Conservation (phyloP, 306 rosid genomes). For the Clitoria ternatea region DNA sequence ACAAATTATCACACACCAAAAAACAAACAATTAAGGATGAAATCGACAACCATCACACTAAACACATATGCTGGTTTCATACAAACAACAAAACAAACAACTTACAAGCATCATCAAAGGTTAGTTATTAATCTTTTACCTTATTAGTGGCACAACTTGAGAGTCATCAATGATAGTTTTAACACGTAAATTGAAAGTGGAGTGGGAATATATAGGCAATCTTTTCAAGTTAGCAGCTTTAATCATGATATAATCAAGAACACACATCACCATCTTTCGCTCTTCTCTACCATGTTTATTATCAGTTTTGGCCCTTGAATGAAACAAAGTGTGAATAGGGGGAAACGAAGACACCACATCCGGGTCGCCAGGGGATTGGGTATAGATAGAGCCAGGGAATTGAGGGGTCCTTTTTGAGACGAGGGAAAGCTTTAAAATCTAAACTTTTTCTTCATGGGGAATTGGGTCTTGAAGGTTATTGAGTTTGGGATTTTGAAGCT, state of each 20-base stretch:
- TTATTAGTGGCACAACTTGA: slow-evolving; percentile 69
- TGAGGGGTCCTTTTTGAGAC: slow-evolving; percentile 79
- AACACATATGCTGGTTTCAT: not conserved
- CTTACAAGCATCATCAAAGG: slow-evolving; percentile 10
- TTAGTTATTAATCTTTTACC: no score
- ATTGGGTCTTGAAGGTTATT: slow-evolving; percentile 29
- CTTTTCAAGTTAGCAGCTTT: slow-evolving; percentile 79
- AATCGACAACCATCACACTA: not conserved
- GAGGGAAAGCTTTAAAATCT: slow-evolving; percentile 73
- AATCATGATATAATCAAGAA: slow-evolving; percentile 78
- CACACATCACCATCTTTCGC: slow-evolving; percentile 58
- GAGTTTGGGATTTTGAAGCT: not conserved
- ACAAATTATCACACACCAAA: not conserved
- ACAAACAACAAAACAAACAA: slow-evolving; percentile 30
- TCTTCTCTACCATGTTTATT: not conserved
- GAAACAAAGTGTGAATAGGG: slow-evolving; percentile 45
- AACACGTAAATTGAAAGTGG: slow-evolving; percentile 77
- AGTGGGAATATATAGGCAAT: slow-evolving; percentile 51
- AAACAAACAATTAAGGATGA: not conserved
- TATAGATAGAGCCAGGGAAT: slow-evolving; percentile 86
- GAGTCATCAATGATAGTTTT: slow-evolving; percentile 69
- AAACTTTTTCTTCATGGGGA: slow-evolving; percentile 44
- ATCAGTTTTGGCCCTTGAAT: not conserved
- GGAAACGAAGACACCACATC: slow-evolving; percentile 70
- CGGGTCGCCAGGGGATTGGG: slow-evolving; percentile 70